Evolutionary conservation across 257 asterid species (phyloP).

Genomic region (Nicotiana paniculata): DNA sequence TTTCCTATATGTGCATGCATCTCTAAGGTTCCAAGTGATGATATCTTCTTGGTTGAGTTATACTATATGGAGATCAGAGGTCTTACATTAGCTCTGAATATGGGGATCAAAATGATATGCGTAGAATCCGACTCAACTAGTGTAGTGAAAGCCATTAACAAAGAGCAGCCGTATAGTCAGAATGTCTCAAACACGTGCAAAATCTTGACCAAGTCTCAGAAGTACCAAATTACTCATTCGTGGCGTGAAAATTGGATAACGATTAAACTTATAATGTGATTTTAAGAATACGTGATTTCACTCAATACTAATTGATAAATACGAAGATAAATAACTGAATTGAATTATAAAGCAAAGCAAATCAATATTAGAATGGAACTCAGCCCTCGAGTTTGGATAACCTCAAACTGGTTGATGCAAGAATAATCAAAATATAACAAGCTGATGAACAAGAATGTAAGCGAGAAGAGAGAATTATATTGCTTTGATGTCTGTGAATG

Average conservation of each 20-base stretch:
- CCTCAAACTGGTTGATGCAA: no score
- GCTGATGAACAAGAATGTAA: no score
- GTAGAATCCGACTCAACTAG: constrained; percentile 21
- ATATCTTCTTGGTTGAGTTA: constrained; percentile 23
- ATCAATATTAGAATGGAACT: no score
- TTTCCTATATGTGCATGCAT: constrained; percentile 26
- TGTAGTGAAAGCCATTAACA: constrained; percentile 27
- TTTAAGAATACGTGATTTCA: no score
- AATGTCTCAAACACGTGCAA: constrained; percentile 23
- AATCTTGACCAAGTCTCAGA: constrained; percentile 16
- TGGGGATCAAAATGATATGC: constrained; percentile 17
- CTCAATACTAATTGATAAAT: no score
- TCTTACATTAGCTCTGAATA: constrained; percentile 1
- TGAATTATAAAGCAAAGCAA: no score
- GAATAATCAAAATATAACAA: no score
- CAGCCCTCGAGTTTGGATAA: no score
- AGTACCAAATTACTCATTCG: constrained; percentile 12
- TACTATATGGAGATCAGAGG: constrained; percentile 22
- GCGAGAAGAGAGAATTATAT: no score
- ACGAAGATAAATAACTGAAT: no score
- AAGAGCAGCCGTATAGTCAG: constrained; percentile 12
- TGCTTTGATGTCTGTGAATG: no score
- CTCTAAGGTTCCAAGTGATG: constrained; percentile 13
- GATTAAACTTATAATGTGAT: no score
- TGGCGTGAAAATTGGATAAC: background rate